These are phyloP conservation scores for Globisporangium nagaii DNA, from an alignment of 352 stramenopile species.

Conservation along the genomic window DNA sequence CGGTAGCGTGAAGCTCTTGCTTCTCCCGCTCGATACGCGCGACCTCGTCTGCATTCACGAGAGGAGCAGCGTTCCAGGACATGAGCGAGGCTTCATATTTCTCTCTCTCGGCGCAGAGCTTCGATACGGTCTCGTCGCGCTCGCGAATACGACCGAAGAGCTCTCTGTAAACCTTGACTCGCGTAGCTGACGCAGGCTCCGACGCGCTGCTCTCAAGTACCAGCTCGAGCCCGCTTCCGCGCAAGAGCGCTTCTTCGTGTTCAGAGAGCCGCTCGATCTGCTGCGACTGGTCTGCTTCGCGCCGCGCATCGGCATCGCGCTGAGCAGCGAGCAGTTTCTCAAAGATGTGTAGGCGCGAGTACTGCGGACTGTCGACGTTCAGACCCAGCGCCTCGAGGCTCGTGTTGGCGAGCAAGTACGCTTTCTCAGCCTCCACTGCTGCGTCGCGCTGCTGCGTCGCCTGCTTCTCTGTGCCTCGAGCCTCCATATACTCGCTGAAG, in stretches of 20 bases:
- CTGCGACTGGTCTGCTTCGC: constrained; percentile 4
- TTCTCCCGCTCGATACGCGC: background rate
- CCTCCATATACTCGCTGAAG: constrained; percentile 7
- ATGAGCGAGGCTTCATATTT: background rate
- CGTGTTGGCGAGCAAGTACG: background rate
- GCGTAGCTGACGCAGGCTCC: background rate
- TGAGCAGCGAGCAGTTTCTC: constrained; percentile 4
- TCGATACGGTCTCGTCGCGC: background rate
- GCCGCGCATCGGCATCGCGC: background rate
- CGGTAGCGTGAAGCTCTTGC: background rate
- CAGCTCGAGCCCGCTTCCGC: background rate
- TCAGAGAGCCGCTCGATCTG: constrained; percentile 17
- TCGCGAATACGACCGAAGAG: background rate
- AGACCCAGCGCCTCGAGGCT: background rate
- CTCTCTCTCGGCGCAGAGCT: background rate
- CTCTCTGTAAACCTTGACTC: constrained; percentile 8
- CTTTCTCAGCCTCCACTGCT: background rate
- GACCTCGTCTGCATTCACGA: background rate
- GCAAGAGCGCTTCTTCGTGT: constrained; percentile 6
- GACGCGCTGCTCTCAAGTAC: background rate
- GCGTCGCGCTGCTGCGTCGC: background rate
- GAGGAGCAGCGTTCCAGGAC: constrained; percentile 5
- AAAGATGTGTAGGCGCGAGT: constrained; percentile 10
- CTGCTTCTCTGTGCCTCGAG: background rate
- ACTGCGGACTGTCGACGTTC: background rate